A percentile compares a stretch with the other conserved stretches of the same genome.
Conservation (phyloP, 805 yeast genomes). For the Wickerhamomyces alni region DNA sequence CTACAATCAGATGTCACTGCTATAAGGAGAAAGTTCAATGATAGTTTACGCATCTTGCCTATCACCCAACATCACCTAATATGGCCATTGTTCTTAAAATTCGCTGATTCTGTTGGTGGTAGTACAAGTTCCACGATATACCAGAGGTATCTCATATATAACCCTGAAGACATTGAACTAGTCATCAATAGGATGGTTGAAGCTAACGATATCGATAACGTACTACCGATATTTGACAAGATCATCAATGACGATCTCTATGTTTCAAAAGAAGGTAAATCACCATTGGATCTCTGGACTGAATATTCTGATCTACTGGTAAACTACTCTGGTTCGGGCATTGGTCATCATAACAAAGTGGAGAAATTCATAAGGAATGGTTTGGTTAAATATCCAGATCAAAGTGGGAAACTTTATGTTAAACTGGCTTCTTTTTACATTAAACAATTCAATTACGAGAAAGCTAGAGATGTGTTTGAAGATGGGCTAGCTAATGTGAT, state of each 20-base stretch:
- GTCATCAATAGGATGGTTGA: constrained; percentile 28
- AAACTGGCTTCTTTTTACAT: constrained; percentile 44
- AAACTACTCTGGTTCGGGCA: constrained; percentile 1
- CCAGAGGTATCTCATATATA: constrained; percentile 26
- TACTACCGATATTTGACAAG: constrained; percentile 27
- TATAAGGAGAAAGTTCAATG: constrained; percentile 41
- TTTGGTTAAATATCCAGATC: constrained; percentile 49
- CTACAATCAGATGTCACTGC: constrained; percentile 28
- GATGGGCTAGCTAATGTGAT: constrained; percentile 39
- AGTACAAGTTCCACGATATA: constrained; percentile 22
- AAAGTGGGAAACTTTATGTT: constrained; percentile 42
- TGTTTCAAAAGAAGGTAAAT: constrained; percentile 30
- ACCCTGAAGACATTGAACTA: constrained; percentile 25
- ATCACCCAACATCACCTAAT: constrained; percentile 47
- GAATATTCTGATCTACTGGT: constrained; percentile 39
- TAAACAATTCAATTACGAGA: constrained; percentile 27
- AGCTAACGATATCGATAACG: constrained; percentile 24
- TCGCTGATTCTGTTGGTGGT: constrained; percentile 40
- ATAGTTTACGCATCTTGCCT: constrained; percentile 43
- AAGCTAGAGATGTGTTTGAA: constrained; percentile 40
- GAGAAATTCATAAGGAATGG: constrained; percentile 32
- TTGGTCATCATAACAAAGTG: constrained; percentile 19
- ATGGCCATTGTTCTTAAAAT: constrained; percentile 48
- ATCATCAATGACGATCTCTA: constrained; percentile 30
- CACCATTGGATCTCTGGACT: constrained; percentile 43